Base-by-base conservation (phyloP, 2,329 filamentous ascomycete genomes). In the Dactylellina leptospora region DNA sequence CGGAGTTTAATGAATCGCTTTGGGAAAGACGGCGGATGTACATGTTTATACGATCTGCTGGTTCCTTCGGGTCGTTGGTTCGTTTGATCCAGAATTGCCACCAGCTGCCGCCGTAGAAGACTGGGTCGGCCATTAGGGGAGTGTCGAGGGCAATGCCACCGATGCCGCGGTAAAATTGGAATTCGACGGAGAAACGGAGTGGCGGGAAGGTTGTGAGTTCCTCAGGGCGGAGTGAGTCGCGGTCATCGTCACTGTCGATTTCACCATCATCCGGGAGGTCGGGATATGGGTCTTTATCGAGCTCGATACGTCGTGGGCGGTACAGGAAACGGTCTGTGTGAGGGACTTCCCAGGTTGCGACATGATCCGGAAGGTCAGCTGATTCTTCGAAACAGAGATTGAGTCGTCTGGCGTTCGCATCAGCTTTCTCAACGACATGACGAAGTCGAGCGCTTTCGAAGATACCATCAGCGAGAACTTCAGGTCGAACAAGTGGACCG, bases 51-150 rank as follows among this genome's bases (percentile, higher is more conserved):
- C 30, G 18, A 3, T 28, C 23, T 16, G 20, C 23, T 0, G 68
- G 59, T 11, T 60, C 25, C 48, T 55, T 13, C 36, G 44, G 3
- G 54, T 45, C 4, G 53, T 58, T 18, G 45, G 27, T 59, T n/a
- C 55, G 54, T 23, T 55, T 53, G 36, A 72, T 72, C 22, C 59
- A 64, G 28, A 72, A 72, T 55, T 48, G 45, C 68, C 68, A 72
- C 68, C 68, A 72, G 38, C 42, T 64, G 1, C 68, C 68, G 23
- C 48, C 68, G 38, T 72, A 72, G 54, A 72, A 72, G 16, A 72
- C 59, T 1, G 68, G 53, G 33, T 72, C 68, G 1, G 53, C 59
- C 27, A 22, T 25, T 3, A 72, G 45, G 0, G 68, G 53, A 1
- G 28, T 53, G 10, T 63, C 50, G 13, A 38, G 6, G 16, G 23